Evolutionary conservation across 1,284 basidiomycete genomes (phyloP), one percentile per base, ranked within the genome.

Genomic region (Anthracocystis setariae): DNA sequence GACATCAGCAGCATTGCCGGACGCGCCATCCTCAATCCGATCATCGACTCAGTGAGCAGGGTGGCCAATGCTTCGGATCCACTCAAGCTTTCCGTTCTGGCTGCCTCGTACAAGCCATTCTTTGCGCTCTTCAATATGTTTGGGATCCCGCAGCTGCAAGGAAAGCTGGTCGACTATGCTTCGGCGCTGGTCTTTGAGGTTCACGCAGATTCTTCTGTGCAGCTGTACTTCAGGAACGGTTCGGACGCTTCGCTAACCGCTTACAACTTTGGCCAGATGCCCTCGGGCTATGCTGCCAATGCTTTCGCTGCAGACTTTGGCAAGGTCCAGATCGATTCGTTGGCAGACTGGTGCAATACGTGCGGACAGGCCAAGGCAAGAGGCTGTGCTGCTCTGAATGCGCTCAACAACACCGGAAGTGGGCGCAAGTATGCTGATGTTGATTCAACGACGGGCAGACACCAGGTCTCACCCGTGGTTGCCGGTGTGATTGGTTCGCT

Each of bases 151-250:
- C 29, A 40, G 0, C 40, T 79, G 32, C 27, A 61, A 53, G 45
- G 39, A 32, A 82, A 55, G 33, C 52, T 76, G 89, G 91, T 92
- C 76, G 87, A 92, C 84, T 93, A 88, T 76, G 90, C 90, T 1
- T 90, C 90, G 46, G 89, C 90, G 20, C 83, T 92, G 46, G 89
- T 89, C 43, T 90, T 93, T 71, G 92, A 94, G 85, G 86, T 94
- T 58, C 65, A 71, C 20, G 56, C 71, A 24, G 76, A 77, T 25
- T 55, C 79, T 18, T 76, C 74, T 24, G 84, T 94, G 79, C 89
- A 90, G 76, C 86, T 93, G 86, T 90, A 88, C 83, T 92, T 93
- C 88, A 90, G 89, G 85, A 94, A 94, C 83, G 92, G 92, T 40
- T 90, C 91, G 29, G 73, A 74, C 38, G 78, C 72, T 29, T 73